Percentiles rank a stretch among this genome's conserved stretches.
Evolutionary conservation across 1,284 basidiomycete genomes (phyloP).

Genomic region (Tremellales sp.): DNA sequence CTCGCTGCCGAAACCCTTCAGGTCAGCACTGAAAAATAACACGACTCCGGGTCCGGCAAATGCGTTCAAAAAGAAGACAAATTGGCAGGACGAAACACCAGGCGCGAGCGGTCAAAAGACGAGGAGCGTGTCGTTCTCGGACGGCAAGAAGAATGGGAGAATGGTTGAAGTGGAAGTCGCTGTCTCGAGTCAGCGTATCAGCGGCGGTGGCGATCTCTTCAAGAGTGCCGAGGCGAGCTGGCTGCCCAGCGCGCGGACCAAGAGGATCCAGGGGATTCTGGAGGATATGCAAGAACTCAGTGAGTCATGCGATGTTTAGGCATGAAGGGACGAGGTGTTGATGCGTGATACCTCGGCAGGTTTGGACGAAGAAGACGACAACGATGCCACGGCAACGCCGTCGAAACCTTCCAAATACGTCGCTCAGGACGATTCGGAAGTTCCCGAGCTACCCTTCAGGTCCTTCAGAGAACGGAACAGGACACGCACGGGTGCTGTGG

Average conservation of each 20-base stretch:
- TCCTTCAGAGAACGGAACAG: constrained; percentile 15
- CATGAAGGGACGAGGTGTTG: too few species aligned
- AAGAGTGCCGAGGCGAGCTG: constrained; percentile 35
- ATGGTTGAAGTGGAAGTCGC: constrained; percentile 59
- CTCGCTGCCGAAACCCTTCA: constrained; percentile 23
- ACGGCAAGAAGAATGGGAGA: constrained; percentile 78
- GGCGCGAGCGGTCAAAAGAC: constrained; percentile 58
- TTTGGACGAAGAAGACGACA: constrained; percentile 49
- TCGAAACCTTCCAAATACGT: constrained; percentile 56
- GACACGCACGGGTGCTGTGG: constrained; percentile 18
- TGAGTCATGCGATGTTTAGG: constrained; percentile 44
- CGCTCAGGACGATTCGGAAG: not conserved
- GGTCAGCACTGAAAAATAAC: constrained; percentile 40
- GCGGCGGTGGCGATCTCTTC: constrained; percentile 5
- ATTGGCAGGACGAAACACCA: constrained; percentile 35
- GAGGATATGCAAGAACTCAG: constrained; percentile 64
- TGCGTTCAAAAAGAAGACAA: constrained; percentile 44
- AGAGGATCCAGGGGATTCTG: constrained; percentile 73
- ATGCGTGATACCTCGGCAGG: constrained; percentile 41
- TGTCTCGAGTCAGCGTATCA: constrained; percentile 11
- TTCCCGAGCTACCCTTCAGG: constrained; percentile 11
- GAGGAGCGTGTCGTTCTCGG: constrained; percentile 93
- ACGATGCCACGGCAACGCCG: too few species aligned
- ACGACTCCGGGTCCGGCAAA: constrained; percentile 34
- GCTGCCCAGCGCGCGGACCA: constrained; percentile 65